phyloP scores from a whole-genome alignment of 495 filamentous ascomycete genomes.

The Penicillium salamii region DNA sequence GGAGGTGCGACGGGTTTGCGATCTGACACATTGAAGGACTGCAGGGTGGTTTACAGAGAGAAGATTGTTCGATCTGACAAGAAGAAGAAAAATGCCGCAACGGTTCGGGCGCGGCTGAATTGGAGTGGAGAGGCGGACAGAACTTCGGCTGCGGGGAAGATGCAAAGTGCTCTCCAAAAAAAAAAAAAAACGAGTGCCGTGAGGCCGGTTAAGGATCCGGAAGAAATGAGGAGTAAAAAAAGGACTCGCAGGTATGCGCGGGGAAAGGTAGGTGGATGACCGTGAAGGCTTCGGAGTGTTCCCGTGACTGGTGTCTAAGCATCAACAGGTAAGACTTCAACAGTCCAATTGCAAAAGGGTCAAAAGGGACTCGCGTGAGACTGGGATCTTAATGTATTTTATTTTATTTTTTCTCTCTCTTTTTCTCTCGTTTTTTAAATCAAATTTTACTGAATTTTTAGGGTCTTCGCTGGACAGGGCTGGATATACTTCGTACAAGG shows the following conservation, averaged over 20 bases:
- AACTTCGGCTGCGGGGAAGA: conserved; percentile 27
- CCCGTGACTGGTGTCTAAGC: conserved; percentile 29
- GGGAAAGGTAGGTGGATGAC: conserved; percentile 11
- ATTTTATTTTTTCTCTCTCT: not conserved
- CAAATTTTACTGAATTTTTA: conserved; percentile 1
- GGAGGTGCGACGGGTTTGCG: conserved; percentile 9
- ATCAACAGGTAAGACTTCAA: conserved; percentile 17
- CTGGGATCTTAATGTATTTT: conserved; percentile 1
- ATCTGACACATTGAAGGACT: conserved; percentile 28
- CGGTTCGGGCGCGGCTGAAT: conserved; percentile 20
- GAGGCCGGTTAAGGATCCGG: not conserved
- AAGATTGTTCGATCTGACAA: conserved; percentile 13
- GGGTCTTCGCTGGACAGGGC: not conserved
- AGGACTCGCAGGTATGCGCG: conserved; percentile 4
- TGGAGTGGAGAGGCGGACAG: conserved; percentile 23
- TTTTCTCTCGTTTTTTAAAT: not conserved
- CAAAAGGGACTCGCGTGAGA: conserved; percentile 6
- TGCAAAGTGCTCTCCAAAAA: conserved; percentile 7
- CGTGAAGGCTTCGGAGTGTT: conserved; percentile 19
- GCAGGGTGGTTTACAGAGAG: conserved; percentile 1
- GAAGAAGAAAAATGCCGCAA: conserved; percentile 27
- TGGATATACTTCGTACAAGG: conserved; percentile 15
- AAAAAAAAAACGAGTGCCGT: not conserved
- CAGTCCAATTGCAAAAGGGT: conserved; percentile 17
- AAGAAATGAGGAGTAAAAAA: conserved; percentile 4